Base-by-base conservation (phyloP, 495 filamentous ascomycete genomes). In the Cercophora samala region DNA sequence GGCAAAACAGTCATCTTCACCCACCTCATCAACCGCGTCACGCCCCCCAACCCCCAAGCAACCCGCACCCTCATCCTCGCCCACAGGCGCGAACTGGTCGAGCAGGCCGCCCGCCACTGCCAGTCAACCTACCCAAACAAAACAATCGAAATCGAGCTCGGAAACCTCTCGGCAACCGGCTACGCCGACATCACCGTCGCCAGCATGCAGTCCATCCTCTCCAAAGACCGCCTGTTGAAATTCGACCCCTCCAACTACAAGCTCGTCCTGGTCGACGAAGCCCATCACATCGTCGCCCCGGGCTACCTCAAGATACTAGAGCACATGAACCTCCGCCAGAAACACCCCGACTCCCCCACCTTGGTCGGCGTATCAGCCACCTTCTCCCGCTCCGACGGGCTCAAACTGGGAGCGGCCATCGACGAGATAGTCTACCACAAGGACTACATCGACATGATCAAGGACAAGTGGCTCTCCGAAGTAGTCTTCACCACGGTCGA, bases 1-100 rank as follows among this genome's bases (percentile, higher is more conserved):
- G 95, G 95, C 4, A 99, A 99, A 75, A 99, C 95, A 3, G 93
- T 99, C 70, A 93, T 99, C 68, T 99, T 99, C 82, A 98, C 93
- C 5, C 92, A 97, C 68, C 83, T 99, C 11, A 97, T 99, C 60
- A 87, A 89, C 64, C 91, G 91, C 58, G 80, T 97, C 60, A 79
- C 82, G 62, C 77, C 88, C 6, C 81, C 75, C n/a, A 78, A 82
- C 56, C 74, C 83, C 37, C 58, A 69, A 42, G 89, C 90, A 17
- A 86, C 85, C 4, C 92, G 92, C 73, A 96, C 93, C 0, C 83
- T 99, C 67, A 97, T 99, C 67, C 81, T 99, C 23, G 95, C 90
- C 55, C 95, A 99, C 79, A 87, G 96, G 11, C 88, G 88, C 51
- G 95, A 99, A 77, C 88, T 99, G n/a, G 93, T 97, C 46, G 91